Base-by-base conservation (phyloP, 1,139 yeast species). In the Lodderomyces metapsilosis region DNA sequence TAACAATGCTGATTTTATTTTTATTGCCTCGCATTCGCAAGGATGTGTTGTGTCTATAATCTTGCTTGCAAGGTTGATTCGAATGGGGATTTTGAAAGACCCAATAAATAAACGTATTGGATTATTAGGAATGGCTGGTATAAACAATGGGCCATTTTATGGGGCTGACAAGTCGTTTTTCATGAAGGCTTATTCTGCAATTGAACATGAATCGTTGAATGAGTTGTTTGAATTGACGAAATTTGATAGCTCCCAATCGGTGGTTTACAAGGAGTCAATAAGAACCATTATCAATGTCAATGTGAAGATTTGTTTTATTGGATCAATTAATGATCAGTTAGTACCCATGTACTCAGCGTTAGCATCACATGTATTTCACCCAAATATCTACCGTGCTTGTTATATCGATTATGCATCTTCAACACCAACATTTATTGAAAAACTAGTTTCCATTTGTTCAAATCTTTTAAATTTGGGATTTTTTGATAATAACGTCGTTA, bases 1-100 rank as follows among this genome's bases (percentile, higher is more conserved):
- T 22, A 75, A 78, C 42, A 74, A 78, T 23, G 91, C 96, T 0
- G 98, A 92, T 59, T 84, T 85, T 52, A 79, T 92, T 9, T 88
- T 84, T 58, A 77, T 92, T 49, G 96, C 96, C 1, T 82, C 95
- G 0, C 98, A 92, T 64, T 88, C 97, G 0, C 98, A 92, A 62
- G 98, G 98, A 0, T 84, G 94, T 42, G 97, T 96, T 0, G 98
- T 92, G 0, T 81, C 96, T 1, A 81, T 88, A 1, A 84, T 88
- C 37, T 60, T 92, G 23, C 64, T 89, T 25, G 87, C 96, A 0
- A 74, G 78, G 50, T 68, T 92, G 36, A 76, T 92, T 7, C 82
- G 78, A 47, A 74, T 80, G 49, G 95, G 92, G 0, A 72, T 86
- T 20, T 75, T 88, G 15, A 70, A 68, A 51, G 63, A 66, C 42